Evolutionary conservation across 768 basidiomycete species (phyloP), one percentile per base, ranked within the genome.

Genomic region (Collybia mongolica): DNA sequence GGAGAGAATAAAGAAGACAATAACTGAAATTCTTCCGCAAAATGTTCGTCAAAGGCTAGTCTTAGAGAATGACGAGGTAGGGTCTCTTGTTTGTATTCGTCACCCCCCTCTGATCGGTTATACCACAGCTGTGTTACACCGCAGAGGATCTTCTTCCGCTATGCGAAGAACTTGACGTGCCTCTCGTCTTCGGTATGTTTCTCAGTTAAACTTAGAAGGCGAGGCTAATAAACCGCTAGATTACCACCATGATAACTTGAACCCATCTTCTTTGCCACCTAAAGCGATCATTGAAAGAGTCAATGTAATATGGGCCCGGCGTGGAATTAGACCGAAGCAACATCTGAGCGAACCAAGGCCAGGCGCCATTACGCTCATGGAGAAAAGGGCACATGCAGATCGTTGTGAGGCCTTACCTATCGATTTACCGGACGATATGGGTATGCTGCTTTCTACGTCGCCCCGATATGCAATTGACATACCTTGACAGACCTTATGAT

Each of bases 1-100:
- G 1, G 72, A 71, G 19, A 80, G 95, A 7, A 81, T 96, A 62
- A 88, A 84, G 63, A 72, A 80, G 51, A 87, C 84, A 12, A 88
- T 91, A 51, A 69, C 63, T 42, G 73, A 77, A 8, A 59, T 66
- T n/a, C 75, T 93, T 35, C 74, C 83, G 6, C 69, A 78, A 18
- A 77, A 80, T 19, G 83, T 92, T 51, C 81, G 88, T 53, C 76
- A 76, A 12, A 76, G 95, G 39, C 65, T 95, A 18, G 93, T 93
- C 1, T 73, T 94, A n/a, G 95, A 98, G 68, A 98, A 97, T 53
- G 95, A 97, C 56, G 95, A 98, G 73, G 90, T 89, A 49, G 37
- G 70, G 9, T 15, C 7, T n/a, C 15, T n/a, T 37, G 20, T 24
- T 24, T 29, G 14, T n/a, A 2, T 23, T 5, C n/a, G 9, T 8